Evolutionary conservation across 2,329 filamentous ascomycete species (phyloP).

Genomic region (Zasmidium citrigriseum): DNA sequence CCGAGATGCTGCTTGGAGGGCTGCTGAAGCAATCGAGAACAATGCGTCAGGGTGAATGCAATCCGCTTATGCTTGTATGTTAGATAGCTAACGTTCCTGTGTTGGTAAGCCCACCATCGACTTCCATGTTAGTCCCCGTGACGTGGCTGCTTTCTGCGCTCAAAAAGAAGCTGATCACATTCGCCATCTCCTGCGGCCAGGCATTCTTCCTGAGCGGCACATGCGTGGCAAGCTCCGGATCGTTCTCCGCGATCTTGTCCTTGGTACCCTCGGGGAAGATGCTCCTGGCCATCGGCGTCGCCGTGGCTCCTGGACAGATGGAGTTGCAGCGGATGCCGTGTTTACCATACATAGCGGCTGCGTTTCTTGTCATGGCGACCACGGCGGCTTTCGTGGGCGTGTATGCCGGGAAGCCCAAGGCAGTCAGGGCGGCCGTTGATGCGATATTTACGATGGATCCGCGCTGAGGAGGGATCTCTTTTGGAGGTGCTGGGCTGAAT

Average conservation of each 20-base stretch:
- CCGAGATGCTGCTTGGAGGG: too few relatives aligned
- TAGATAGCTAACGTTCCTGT: neutral
- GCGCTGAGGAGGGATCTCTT: conserved; percentile 52
- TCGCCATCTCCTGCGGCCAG: conserved; percentile 7
- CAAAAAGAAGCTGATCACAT: conserved; percentile 7
- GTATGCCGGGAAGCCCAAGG: conserved; percentile 21
- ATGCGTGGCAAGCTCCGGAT: neutral
- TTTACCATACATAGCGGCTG: conserved; percentile 25
- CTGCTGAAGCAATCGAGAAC: too few relatives aligned
- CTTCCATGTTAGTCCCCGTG: conserved; percentile 5
- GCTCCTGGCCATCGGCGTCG: neutral
- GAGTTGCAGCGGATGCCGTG: conserved; percentile 27
- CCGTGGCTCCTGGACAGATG: conserved; percentile 23
- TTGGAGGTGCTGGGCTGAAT: conserved; percentile 49
- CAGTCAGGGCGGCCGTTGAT: conserved; percentile 6
- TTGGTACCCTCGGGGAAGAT: neutral
- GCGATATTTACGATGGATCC: conserved; percentile 55
- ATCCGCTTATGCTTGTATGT: too few relatives aligned
- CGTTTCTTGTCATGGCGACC: conserved; percentile 27
- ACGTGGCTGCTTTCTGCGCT: conserved; percentile 6
- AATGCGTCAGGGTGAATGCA: too few relatives aligned
- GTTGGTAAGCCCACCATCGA: conserved; percentile 1
- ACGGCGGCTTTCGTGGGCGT: conserved; percentile 27
- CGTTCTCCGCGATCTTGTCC: neutral
- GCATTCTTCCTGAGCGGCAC: conserved; percentile 5